Conservation (phyloP, 176 grass and related monocot species). For the Oryza glaberrima region DNA sequence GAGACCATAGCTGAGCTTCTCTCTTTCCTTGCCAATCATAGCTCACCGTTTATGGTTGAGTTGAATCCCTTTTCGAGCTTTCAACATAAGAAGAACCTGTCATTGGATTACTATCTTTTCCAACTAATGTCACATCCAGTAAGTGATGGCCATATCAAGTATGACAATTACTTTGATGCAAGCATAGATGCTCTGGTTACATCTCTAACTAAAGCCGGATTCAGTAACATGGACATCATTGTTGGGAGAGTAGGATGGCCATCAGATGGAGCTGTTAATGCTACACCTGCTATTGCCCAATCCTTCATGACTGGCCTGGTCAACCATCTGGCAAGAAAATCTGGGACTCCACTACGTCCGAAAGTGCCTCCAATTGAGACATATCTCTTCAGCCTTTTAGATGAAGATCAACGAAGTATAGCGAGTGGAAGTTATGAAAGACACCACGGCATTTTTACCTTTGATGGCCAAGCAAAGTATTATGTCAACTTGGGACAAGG, state of each 20-base stretch:
- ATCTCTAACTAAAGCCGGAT: slow-evolving; percentile 79
- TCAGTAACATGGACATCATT: slow-evolving; percentile 70
- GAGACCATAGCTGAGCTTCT: slow-evolving; percentile 86
- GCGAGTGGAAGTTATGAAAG: slow-evolving; percentile 66
- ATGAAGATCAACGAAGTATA: slow-evolving; percentile 70
- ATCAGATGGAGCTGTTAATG: slow-evolving; percentile 87
- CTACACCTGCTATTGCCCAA: slow-evolving; percentile 69
- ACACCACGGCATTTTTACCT: slow-evolving; percentile 90
- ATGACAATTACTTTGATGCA: slow-evolving; percentile 80
- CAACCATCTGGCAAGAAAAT: slow-evolving; percentile 75
- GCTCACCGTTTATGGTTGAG: slow-evolving; percentile 82
- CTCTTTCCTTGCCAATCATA: slow-evolving; percentile 77
- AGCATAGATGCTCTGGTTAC: slow-evolving; percentile 84
- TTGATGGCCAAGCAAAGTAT: slow-evolving; percentile 93
- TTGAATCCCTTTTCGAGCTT: slow-evolving; percentile 73
- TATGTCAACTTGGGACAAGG: slow-evolving; percentile 84
- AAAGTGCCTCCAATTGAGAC: slow-evolving; percentile 71
- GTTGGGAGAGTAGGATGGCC: slow-evolving; percentile 91
- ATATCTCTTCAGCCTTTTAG: slow-evolving; percentile 79
- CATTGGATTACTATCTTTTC: slow-evolving; percentile 78
- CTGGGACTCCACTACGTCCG: slow-evolving; percentile 75
- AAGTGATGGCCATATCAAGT: slow-evolving; percentile 75
- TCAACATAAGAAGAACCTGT: slow-evolving; percentile 78
- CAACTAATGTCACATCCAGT: slow-evolving; percentile 67
- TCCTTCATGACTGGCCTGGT: slow-evolving; percentile 81